A percentile compares a stretch with the other conserved stretches of the same genome.
These are phyloP conservation scores for Beauveria brongniartii DNA, from an alignment of 2,329 filamentous ascomycete species.

Conservation along the genomic window DNA sequence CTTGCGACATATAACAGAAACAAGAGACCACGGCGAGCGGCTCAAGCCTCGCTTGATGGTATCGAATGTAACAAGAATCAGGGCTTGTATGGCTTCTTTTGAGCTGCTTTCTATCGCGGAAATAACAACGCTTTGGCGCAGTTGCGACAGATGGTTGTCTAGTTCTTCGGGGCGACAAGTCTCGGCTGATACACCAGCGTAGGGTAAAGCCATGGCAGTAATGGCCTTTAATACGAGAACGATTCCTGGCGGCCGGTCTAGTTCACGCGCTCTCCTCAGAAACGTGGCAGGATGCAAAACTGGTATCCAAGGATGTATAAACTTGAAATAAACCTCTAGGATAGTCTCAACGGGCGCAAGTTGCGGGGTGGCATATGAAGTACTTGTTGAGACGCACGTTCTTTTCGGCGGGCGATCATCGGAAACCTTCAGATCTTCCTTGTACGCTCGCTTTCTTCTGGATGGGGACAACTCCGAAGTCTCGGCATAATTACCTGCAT, in stretches of 20 bases:
- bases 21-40: conserved; percentile 10
- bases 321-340: conserved; percentile 27
- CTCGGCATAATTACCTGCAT: neutral
- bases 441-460: neutral
- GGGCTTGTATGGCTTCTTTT: conserved; percentile 11
- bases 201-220: conserved; percentile 5
- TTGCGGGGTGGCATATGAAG: conserved; percentile 11
- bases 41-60: conserved; percentile 11
- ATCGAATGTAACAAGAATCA: conserved; percentile 11
- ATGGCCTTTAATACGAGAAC: conserved; percentile 8
- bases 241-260: neutral
- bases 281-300: conserved; percentile 16
- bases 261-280: conserved; percentile 1
- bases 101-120: conserved; percentile 8
- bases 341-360: conserved; percentile 26
- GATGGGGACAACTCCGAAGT: neutral
- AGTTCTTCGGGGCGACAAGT: neutral
- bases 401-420: neutral
- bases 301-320: conserved; percentile 31
- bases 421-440: neutral
- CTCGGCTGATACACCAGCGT: neutral
- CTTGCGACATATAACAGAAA: conserved; percentile 11
- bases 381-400: neutral
- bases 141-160: neutral
- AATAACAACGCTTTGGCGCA: neutral